Conservation (phyloP, 1,284 basidiomycete species). For the Tranzscheliella williamsii region DNA sequence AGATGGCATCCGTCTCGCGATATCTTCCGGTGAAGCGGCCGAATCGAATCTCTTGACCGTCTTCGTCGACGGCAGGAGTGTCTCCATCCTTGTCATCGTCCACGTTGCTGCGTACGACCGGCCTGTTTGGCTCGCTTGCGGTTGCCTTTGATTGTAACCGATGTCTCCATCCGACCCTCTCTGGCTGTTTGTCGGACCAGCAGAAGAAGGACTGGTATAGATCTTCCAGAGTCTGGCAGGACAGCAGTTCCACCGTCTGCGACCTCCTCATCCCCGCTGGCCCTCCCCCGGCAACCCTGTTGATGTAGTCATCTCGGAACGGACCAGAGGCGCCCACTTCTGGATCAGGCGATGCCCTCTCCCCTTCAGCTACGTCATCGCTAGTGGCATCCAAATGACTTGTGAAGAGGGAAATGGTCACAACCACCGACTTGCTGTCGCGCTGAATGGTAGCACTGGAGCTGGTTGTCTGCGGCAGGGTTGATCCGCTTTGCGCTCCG, state of each 20-base stretch:
- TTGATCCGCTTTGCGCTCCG: too few species aligned
- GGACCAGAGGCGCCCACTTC: not conserved
- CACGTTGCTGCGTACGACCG: not conserved
- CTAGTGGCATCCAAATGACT: constrained; percentile 8
- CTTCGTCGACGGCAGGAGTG: not conserved
- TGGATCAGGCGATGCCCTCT: not conserved
- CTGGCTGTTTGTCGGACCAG: constrained; percentile 37
- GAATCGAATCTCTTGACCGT: constrained; percentile 2
- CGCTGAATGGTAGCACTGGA: not conserved
- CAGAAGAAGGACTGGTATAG: constrained; percentile 18
- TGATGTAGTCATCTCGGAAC: constrained; percentile 26
- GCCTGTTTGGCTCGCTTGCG: not conserved
- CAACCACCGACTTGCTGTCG: constrained; percentile 1
- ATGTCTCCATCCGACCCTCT: constrained; percentile 17
- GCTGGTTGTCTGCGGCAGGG: too few species aligned
- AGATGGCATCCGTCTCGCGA: constrained; percentile 17
- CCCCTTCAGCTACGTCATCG: constrained; percentile 1
- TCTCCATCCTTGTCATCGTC: not conserved
- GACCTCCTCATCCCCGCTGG: constrained; percentile 24
- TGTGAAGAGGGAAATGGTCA: constrained; percentile 25
- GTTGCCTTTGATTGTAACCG: constrained; percentile 2
- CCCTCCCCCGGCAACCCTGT: constrained; percentile 26
- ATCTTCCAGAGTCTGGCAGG: constrained; percentile 11
- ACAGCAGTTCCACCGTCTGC: constrained; percentile 32
- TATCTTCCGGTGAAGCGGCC: constrained; percentile 20